These are phyloP conservation scores for Neopestalotiopsis rosae DNA, from an alignment of 2,329 filamentous ascomycete species.

Conservation along the genomic window DNA sequence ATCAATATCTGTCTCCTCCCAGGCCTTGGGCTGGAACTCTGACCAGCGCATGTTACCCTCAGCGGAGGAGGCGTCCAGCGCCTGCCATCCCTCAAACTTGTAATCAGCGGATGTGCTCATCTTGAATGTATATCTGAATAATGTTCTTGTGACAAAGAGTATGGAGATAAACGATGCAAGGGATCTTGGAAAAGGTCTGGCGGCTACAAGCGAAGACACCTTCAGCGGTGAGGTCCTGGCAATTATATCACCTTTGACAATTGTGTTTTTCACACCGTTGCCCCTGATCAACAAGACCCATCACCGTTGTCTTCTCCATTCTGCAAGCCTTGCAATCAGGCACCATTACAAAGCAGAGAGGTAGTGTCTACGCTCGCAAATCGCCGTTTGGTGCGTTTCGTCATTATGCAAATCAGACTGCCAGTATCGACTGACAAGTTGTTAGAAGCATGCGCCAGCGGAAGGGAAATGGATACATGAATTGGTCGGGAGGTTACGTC, in stretches of 20 bases:
- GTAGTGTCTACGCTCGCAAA: too few species aligned
- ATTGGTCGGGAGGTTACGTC: background rate
- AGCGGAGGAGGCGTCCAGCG: conserved; percentile 20
- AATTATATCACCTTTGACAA: background rate
- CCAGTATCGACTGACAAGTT: background rate
- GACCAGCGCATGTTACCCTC: conserved; percentile 25
- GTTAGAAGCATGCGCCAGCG: background rate
- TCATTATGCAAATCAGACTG: background rate
- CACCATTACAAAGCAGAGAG: conserved; percentile 3
- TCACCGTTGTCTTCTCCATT: background rate
- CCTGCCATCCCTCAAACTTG: conserved; percentile 26
- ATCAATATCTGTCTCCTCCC: conserved; percentile 35
- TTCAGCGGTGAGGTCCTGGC: background rate
- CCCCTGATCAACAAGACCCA: conserved; percentile 3
- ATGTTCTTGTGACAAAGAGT: too few species aligned
- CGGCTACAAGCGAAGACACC: background rate
- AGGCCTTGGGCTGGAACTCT: conserved; percentile 49
- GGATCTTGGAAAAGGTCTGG: background rate
- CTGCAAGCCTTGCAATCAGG: background rate
- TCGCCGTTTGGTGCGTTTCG: background rate
- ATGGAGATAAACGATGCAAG: too few species aligned
- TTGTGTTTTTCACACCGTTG: background rate
- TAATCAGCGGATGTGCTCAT: conserved; percentile 15
- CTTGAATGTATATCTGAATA: background rate
- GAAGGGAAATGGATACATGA: background rate